Percentiles rank a stretch among this genome's conserved stretches.
phyloP scores from a whole-genome alignment of 768 basidiomycete species.

The Candolleomyces efflorescens region DNA sequence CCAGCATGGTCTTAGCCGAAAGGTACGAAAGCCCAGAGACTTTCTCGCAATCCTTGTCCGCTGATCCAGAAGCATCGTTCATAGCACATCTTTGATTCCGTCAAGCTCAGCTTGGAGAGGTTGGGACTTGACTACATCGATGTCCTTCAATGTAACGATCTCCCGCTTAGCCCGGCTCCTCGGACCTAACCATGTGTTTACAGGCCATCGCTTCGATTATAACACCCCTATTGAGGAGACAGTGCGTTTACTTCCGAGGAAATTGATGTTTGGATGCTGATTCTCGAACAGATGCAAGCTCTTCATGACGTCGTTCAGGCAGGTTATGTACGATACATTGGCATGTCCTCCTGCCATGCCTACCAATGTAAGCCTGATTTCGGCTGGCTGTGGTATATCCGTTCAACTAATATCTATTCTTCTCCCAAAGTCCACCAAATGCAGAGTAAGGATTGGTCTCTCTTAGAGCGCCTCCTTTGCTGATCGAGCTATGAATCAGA shows the following conservation, averaged over 20 bases:
- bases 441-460: slow-evolving; percentile 38
- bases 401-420: neutral
- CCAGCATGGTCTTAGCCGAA: slow-evolving; percentile 40
- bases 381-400: neutral
- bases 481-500: slow-evolving; percentile 34
- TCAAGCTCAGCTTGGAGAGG: slow-evolving; percentile 58
- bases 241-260: slow-evolving; percentile 17
- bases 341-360: slow-evolving; percentile 53
- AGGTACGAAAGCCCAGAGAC: slow-evolving; percentile 13
- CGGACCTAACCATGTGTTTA: slow-evolving; percentile 16
- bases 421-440: slow-evolving; percentile 39
- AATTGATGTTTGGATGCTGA: neutral
- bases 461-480: neutral
- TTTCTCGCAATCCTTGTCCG: neutral
- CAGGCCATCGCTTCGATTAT: slow-evolving; percentile 54
- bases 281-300: slow-evolving; percentile 50
- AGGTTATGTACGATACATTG: slow-evolving; percentile 58
- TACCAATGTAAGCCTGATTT: slow-evolving; percentile 41
- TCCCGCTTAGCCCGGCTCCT: slow-evolving; percentile 17
- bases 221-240: slow-evolving; percentile 58
- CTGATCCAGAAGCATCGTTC: neutral
- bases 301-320: slow-evolving; percentile 61
- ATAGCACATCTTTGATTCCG: slow-evolving; percentile 69
- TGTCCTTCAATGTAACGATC: slow-evolving; percentile 55
- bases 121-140: slow-evolving; percentile 77